phyloP scores from a whole-genome alignment of 176 grass and related monocot genomes.

The Tuctoria greenei region DNA sequence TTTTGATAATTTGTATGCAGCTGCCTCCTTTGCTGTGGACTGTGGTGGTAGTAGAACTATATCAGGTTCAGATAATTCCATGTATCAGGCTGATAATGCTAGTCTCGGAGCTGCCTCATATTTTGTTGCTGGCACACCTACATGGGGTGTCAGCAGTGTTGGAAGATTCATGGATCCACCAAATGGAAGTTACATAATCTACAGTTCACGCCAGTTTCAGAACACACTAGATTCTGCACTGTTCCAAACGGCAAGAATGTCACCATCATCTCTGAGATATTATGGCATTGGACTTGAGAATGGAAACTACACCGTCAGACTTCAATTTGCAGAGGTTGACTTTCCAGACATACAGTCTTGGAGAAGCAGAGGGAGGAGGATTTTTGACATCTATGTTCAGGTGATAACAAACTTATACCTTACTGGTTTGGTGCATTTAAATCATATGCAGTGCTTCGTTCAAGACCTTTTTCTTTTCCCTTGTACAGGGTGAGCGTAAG shows the following conservation, averaged over 20 bases:
- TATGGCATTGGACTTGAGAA: conserved; percentile 85
- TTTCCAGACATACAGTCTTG: conserved; percentile 44
- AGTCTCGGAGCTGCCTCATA: conserved; percentile 55
- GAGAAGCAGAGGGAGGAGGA: conserved; percentile 59
- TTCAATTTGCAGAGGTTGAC: conserved; percentile 69
- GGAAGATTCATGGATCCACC: conserved; percentile 57
- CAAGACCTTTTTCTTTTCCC: conserved; percentile 1
- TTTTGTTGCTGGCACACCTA: conserved; percentile 43
- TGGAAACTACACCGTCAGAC: conserved; percentile 83
- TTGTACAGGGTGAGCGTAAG: conserved; percentile 56
- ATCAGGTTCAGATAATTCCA: conserved; percentile 52
- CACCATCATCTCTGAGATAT: conserved; percentile 81
- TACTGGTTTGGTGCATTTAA: background rate
- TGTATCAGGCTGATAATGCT: conserved; percentile 53
- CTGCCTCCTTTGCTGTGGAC: conserved; percentile 59
- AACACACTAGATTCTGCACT: conserved; percentile 61
- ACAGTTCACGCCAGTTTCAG: conserved; percentile 43
- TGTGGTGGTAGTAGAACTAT: conserved; percentile 52
- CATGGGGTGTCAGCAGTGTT: conserved; percentile 68
- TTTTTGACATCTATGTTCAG: conserved; percentile 94
- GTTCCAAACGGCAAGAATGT: conserved; percentile 67
- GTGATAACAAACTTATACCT: conserved; percentile 36
- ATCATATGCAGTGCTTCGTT: background rate
- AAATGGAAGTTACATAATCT: conserved; percentile 50
- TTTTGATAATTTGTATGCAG: conserved; percentile 30